These are phyloP conservation scores for Penicillium manginii DNA, from an alignment of 495 filamentous ascomycete genomes.

Conservation along the genomic window DNA sequence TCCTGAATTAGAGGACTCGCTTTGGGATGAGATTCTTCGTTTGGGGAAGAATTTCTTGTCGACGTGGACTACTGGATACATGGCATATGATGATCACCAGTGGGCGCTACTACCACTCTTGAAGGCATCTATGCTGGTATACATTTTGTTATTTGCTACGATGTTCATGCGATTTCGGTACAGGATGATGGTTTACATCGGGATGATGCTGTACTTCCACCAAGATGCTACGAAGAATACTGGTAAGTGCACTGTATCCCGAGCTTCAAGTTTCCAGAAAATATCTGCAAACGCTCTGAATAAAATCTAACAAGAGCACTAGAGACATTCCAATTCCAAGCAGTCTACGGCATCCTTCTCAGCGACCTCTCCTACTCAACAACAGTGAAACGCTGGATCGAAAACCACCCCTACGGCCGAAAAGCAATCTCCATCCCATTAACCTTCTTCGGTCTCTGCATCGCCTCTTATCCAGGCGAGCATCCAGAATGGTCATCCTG, in stretches of 20 bases:
- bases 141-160: constrained; percentile 59
- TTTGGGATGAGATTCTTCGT: constrained; percentile 41
- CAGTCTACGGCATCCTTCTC: constrained; percentile 67
- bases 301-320: not conserved
- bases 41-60: constrained; percentile 56
- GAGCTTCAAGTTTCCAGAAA: not conserved
- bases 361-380: constrained; percentile 51
- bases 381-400: constrained; percentile 21
- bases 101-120: constrained; percentile 68
- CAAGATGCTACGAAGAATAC: constrained; percentile 40
- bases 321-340: constrained; percentile 60
- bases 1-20: constrained; percentile 46
- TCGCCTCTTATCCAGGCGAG: constrained; percentile 65
- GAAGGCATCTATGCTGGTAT: constrained; percentile 64
- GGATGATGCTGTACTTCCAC: constrained; percentile 59
- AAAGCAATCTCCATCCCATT: constrained; percentile 63
- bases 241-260: constrained; percentile 23
- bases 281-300: constrained; percentile 32
- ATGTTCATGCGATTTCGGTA: constrained; percentile 60
- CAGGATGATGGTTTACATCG: constrained; percentile 57
- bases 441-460: constrained; percentile 62
- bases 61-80: constrained; percentile 63
- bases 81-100: constrained; percentile 67
- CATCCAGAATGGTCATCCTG: constrained; percentile 62
- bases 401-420: constrained; percentile 54